Base-by-base conservation (phyloP, 257 asterid species). In the Scutellaria minor region DNA sequence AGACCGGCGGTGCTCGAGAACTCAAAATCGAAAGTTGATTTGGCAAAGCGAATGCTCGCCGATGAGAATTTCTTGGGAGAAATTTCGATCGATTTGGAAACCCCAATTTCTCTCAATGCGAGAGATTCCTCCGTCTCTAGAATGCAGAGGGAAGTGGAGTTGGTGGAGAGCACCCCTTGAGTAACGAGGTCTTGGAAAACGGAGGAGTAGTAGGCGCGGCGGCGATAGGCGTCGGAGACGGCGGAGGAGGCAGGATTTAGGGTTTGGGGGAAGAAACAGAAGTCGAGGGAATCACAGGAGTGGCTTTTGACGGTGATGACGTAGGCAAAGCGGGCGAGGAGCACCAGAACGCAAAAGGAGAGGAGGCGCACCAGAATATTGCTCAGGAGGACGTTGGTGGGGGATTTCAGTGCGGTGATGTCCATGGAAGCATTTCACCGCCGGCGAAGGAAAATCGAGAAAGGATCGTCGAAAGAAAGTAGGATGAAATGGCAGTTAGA, bases 321-420 rank as follows among this genome's bases (percentile, higher is more conserved):
- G 85, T 83, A 89, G 48, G 85, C 84, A 12, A 75, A 80, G 44
- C 90, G 89, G 39, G 90, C 86, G 62, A 89, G 80, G 78, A 85
- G 57, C 6, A 85, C 80, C 44, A 89, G 90, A 67, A 82, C 79
- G 31, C 70, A 69, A 79, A 89, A 87, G 3, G 91, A 83, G 79
- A 89, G 74, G 70, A 85, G 66, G 42, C 89, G 86, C 22, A 89
- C 71, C 45, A 86, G 80, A 74, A 85, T 70, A 68, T 82, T 89
- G 84, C 82, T 80, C 47, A 75, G 59, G 47, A 70, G 68, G 68
- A 76, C 60, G 40, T 44, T 72, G 39, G 72, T 52, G 52, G 66
- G 72, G 44, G 47, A 74, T 42, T 76, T 84, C 51, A 66, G 57
- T 2, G 55, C 9, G n/a, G 73, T 27, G 27, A 27, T 55, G 10